These are phyloP conservation scores for Filobasidium wieringae DNA, from an alignment of 768 basidiomycete genomes.

Conservation along the genomic window DNA sequence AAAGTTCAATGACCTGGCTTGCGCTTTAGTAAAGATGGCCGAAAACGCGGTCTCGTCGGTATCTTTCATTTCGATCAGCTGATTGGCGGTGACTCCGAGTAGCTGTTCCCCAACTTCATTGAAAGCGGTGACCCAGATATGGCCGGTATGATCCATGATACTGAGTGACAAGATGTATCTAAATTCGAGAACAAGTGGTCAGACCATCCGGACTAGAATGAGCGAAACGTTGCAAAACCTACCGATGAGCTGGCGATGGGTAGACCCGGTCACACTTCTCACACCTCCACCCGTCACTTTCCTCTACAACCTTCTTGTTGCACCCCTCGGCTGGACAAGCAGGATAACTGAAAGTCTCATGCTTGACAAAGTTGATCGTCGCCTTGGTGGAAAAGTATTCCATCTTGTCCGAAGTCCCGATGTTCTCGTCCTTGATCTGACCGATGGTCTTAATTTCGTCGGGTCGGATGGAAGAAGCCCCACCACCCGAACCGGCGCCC, in stretches of 20 bases:
- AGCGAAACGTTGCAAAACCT: constrained; percentile 23
- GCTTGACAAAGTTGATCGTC: constrained; percentile 76
- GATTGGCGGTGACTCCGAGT: constrained; percentile 66
- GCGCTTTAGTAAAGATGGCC: constrained; percentile 51
- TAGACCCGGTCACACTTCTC: constrained; percentile 77
- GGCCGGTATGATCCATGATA: constrained; percentile 77
- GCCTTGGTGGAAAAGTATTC: constrained; percentile 72
- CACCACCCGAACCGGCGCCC: constrained; percentile 26
- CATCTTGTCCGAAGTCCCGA: constrained; percentile 62
- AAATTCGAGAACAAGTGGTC: neutral
- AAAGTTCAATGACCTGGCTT: constrained; percentile 66
- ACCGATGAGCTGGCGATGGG: constrained; percentile 69
- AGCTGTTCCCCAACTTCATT: constrained; percentile 74
- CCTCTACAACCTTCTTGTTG: constrained; percentile 74
- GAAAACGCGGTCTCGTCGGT: constrained; percentile 52
- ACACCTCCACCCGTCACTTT: constrained; percentile 65
- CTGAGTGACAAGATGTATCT: constrained; percentile 65
- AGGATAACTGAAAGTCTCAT: constrained; percentile 64
- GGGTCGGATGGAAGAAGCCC: constrained; percentile 50
- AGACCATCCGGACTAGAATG: neutral
- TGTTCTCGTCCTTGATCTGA: constrained; percentile 64
- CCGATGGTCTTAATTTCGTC: constrained; percentile 59
- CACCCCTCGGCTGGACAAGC: constrained; percentile 71
- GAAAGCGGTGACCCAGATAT: constrained; percentile 89
- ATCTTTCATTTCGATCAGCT: constrained; percentile 62